Conservation (phyloP, 2,329 filamentous ascomycete species). For the Apiospora sp. region DNA sequence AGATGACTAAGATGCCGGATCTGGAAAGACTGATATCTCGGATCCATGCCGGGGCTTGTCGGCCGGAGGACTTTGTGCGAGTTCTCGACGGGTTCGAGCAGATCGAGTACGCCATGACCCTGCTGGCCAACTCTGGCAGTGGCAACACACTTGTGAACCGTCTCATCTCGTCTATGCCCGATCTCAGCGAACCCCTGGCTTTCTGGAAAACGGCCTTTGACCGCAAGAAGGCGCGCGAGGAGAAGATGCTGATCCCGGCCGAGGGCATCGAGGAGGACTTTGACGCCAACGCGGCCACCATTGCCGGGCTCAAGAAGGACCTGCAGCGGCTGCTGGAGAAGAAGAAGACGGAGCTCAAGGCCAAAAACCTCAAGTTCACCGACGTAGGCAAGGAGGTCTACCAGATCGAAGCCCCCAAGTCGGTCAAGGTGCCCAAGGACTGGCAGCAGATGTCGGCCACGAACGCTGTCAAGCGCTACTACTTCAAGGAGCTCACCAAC, state of each 20-base stretch:
- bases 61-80: conserved; percentile 88
- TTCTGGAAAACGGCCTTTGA: conserved; percentile 96
- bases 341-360: conserved; percentile 77
- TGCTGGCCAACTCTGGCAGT: conserved; percentile 77
- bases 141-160: conserved; percentile 85
- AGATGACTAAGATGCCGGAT: conserved; percentile 91
- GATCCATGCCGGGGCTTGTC: conserved; percentile 91
- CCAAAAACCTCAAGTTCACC: conserved; percentile 74
- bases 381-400: conserved; percentile 98
- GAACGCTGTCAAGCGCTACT: conserved; percentile 89
- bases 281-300: conserved; percentile 79
- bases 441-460: conserved; percentile 99
- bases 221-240: conserved; percentile 77
- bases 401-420: conserved; percentile 90
- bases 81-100: conserved; percentile 97
- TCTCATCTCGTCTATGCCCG: conserved; percentile 84
- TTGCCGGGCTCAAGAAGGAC: conserved; percentile 77
- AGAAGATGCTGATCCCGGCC: conserved; percentile 85
- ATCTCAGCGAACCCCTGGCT: conserved; percentile 75
- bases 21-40: conserved; percentile 93
- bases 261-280: conserved; percentile 91
- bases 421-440: conserved; percentile 81
- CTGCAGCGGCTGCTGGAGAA: conserved; percentile 75
- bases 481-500: conserved; percentile 82
- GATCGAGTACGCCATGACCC: conserved; percentile 90